Evolutionary conservation across 805 yeast species (phyloP).

Genomic region (Yueomyces sinensis): DNA sequence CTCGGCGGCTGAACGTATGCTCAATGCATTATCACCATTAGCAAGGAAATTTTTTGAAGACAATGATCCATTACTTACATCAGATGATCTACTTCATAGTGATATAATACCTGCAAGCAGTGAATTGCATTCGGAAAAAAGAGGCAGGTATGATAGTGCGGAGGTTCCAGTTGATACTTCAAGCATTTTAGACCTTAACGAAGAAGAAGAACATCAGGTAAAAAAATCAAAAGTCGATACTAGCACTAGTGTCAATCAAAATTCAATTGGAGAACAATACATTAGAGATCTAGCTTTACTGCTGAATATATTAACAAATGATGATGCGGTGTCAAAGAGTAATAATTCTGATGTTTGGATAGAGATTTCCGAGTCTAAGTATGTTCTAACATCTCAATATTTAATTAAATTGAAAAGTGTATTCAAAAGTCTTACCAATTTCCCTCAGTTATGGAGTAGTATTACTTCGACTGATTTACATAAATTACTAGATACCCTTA

Average conservation of each 20-base stretch:
- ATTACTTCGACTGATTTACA: constrained; percentile 5
- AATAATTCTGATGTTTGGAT: constrained; percentile 12
- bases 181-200: neutral
- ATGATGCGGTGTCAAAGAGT: constrained; percentile 1
- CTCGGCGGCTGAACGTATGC: constrained; percentile 1
- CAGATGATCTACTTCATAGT: neutral
- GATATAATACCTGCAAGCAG: neutral
- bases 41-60: constrained; percentile 9
- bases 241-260: neutral
- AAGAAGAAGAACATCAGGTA: neutral
- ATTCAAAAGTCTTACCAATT: constrained; percentile 9
- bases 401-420: constrained; percentile 8
- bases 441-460: constrained; percentile 5
- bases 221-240: constrained; percentile 9
- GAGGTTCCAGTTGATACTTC: neutral
- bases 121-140: neutral
- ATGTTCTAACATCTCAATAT: constrained; percentile 6
- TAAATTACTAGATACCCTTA: constrained; percentile 9
- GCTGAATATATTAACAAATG: constrained; percentile 4
- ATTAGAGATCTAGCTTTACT: constrained; percentile 10
- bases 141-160: neutral
- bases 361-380: constrained; percentile 2
- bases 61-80: neutral
- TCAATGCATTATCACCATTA: constrained; percentile 13
- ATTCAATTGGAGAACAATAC: constrained; percentile 5